Evolutionary conservation across 2,329 filamentous ascomycete species (phyloP).

Genomic region (Phialophora expanda): DNA sequence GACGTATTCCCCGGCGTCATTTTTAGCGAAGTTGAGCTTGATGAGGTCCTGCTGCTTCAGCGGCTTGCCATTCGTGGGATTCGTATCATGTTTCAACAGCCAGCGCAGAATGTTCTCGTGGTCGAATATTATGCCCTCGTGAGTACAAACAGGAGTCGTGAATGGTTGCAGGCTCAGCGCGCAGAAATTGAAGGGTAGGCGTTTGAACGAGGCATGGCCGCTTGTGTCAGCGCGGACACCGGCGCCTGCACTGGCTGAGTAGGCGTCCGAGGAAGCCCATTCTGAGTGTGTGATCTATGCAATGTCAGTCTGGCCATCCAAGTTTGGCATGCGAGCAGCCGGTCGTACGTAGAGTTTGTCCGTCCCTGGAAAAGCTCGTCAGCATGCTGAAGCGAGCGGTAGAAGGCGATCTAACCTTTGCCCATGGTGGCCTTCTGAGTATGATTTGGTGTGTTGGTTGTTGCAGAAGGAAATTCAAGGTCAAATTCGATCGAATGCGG

Average conservation of each 20-base stretch:
- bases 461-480: constrained; percentile 2
- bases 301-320: constrained; percentile 3
- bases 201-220: constrained; percentile 73
- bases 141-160: constrained; percentile 89
- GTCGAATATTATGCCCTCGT: constrained; percentile 88
- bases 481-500: not conserved
- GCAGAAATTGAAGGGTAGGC: constrained; percentile 97
- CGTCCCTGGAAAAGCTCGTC: constrained; percentile 47
- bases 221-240: constrained; percentile 63
- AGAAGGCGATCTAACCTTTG: constrained; percentile 46
- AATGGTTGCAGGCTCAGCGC: constrained; percentile 95
- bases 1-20: constrained; percentile 87
- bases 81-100: constrained; percentile 92
- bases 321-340: not conserved
- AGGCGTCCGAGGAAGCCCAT: constrained; percentile 91
- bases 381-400: constrained; percentile 31
- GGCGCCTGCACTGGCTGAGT: constrained; percentile 77
- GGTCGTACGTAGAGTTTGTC: constrained; percentile 56
- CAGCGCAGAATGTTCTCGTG: constrained; percentile 91
- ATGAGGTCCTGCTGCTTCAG: constrained; percentile 83
- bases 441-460: not conserved
- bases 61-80: constrained; percentile 82
- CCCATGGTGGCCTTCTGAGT: constrained; percentile 42
- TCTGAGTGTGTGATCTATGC: constrained; percentile 89
- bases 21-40: constrained; percentile 88